Base-by-base conservation (phyloP, 2,329 filamentous ascomycete genomes). In the Colletotrichum liriopes region DNA sequence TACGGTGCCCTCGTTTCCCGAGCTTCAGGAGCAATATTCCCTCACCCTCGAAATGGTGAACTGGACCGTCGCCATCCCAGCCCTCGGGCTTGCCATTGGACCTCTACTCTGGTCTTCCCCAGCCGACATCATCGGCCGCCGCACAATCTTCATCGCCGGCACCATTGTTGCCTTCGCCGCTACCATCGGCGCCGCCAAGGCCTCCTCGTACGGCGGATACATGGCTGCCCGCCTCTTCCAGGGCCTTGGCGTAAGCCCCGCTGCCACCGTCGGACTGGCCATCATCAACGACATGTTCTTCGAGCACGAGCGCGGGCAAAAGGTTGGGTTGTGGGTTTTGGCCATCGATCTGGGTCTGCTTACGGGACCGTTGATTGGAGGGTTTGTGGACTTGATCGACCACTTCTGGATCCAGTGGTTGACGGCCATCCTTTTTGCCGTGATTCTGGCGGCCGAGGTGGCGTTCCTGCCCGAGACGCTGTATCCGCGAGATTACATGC, bases 211-310 rank as follows among this genome's bases (percentile, higher is more conserved):
- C 75, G 74, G 78, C 1, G 84, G 84, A 0, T 90, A 90, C 77
- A 88, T 90, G 86, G 85, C 86, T n/a, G 87, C 86, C 2, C 80
- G 89, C 3, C 89, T 90, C 75, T 88, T 90, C 75, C 88, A 90
- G 76, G 88, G 88, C 0, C 81, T 90, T 12, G 88, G 88, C 0
- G 86, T 87, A 18, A 84, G 84, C 52, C 88, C 88, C 5, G 87
- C 85, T 1, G 82, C 86, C 5, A 89, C 86, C 2, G 86, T 90
- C 16, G 88, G 88, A 0, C 81, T 90, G 76, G 86, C 86, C 35
- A 83, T 89, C 73, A 83, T 89, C 69, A 86, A 86, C 73, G 87
- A 89, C 77, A 75, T 89, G 20, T 90, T 88, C 74, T 90, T 87
- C 74, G 87, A 89, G 74, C 85, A 89, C 74, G 84, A 90, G 76